phyloP scores from a whole-genome alignment of 2,329 filamentous ascomycete genomes.

The Torrubiella hemipterigena region DNA sequence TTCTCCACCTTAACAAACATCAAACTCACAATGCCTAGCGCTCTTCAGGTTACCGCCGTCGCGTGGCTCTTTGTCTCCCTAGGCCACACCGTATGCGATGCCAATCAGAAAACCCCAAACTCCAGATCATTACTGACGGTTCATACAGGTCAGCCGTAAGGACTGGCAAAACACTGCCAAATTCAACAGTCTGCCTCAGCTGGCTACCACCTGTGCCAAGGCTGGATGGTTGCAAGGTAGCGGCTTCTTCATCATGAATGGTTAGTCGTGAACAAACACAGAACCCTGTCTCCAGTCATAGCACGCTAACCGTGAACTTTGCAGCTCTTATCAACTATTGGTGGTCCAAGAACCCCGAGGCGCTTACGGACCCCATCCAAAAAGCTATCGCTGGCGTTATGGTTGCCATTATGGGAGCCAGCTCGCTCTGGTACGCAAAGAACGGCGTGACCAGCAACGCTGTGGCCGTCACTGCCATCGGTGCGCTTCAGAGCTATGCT shows the following conservation, averaged over 20 bases:
- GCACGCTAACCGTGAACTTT: neutral
- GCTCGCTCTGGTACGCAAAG: constrained; percentile 2
- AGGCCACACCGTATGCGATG: constrained; percentile 2
- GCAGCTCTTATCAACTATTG: constrained; percentile 5
- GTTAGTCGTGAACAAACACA: too few species aligned
- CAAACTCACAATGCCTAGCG: constrained; percentile 3
- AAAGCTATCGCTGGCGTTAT: constrained; percentile 2
- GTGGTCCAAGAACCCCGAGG: constrained; percentile 5
- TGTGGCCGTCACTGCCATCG: neutral
- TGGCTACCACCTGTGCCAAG: constrained; percentile 3
- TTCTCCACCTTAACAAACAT: neutral
- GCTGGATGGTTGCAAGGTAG: constrained; percentile 4
- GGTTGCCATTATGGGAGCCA: constrained; percentile 1
- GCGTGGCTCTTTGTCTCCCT: constrained; percentile 3
- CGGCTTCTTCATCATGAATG: constrained; percentile 1
- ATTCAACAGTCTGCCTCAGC: constrained; percentile 2
- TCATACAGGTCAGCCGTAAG: constrained; percentile 3
- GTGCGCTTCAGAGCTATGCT: constrained; percentile 3
- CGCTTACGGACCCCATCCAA: constrained; percentile 4
- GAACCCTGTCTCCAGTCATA: too few species aligned
- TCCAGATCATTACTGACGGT: neutral
- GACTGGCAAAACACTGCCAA: constrained; percentile 3
- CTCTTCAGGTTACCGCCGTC: constrained; percentile 3
- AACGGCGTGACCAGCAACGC: constrained; percentile 2
- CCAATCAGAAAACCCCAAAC: neutral